These are phyloP conservation scores for Penicillium argentinense DNA, from an alignment of 495 filamentous ascomycete genomes.

Conservation along the genomic window DNA sequence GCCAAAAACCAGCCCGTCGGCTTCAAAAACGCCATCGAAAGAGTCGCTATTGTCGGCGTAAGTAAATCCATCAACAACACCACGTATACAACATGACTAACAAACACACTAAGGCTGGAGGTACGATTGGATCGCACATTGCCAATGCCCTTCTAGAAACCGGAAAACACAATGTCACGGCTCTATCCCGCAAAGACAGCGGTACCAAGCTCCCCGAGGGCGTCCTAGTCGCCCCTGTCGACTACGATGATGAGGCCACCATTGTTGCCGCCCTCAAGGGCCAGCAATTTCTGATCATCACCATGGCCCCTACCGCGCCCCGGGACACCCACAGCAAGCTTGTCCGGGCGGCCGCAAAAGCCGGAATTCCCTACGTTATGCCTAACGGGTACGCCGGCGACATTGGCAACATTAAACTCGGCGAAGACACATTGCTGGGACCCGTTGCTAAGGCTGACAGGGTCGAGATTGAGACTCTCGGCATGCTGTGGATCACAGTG, in stretches of 20 bases:
- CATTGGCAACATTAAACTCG: constrained; percentile 20
- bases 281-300: constrained; percentile 63
- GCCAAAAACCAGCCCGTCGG: constrained; percentile 36
- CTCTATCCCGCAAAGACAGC: constrained; percentile 51
- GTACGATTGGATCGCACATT: constrained; percentile 56
- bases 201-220: constrained; percentile 42
- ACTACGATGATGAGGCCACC: constrained; percentile 49
- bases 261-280: constrained; percentile 50
- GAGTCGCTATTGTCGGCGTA: constrained; percentile 53
- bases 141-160: constrained; percentile 47
- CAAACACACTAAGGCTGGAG: constrained; percentile 51
- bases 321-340: constrained; percentile 50
- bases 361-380: constrained; percentile 60
- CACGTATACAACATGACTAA: constrained; percentile 12
- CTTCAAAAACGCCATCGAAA: constrained; percentile 44
- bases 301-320: constrained; percentile 46
- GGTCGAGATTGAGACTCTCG: constrained; percentile 44
- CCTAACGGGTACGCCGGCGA: constrained; percentile 59
- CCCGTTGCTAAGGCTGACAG: constrained; percentile 13
- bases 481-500: constrained; percentile 52
- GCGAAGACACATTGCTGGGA: constrained; percentile 17
- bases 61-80: constrained; percentile 8
- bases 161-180: constrained; percentile 54
- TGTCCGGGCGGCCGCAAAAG: constrained; percentile 59
- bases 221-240: constrained; percentile 39